These are phyloP conservation scores for Micromonas pusilla DNA, from an alignment of 139 green algal species.

Conservation along the genomic window DNA sequence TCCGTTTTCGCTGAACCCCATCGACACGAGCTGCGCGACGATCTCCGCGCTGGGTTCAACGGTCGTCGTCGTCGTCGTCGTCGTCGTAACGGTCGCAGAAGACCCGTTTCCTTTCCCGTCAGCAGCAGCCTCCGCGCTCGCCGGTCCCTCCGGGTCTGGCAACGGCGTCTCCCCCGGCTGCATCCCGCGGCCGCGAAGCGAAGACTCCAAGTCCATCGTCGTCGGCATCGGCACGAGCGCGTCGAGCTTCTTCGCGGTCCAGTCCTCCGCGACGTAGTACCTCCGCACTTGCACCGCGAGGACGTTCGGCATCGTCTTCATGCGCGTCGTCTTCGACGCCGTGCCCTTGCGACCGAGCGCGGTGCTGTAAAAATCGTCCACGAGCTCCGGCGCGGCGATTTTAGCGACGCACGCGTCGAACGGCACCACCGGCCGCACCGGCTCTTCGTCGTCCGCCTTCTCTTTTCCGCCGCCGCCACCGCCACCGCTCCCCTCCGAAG, in stretches of 20 bases:
- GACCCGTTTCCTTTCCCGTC: not conserved
- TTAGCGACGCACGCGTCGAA: slow-evolving; percentile 73
- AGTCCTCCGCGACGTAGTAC: slow-evolving; percentile 69
- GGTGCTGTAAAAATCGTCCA: slow-evolving; percentile 77
- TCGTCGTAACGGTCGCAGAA: not conserved
- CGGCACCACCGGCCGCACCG: slow-evolving; percentile 64
- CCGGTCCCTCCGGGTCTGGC: slow-evolving; percentile 56
- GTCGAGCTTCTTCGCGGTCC: slow-evolving; percentile 85
- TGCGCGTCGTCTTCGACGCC: slow-evolving; percentile 44
- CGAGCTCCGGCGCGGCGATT: slow-evolving; percentile 50
- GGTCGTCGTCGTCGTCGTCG: not conserved
- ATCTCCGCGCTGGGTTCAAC: slow-evolving; percentile 44
- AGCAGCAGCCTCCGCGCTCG: no score
- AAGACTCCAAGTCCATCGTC: slow-evolving; percentile 10
- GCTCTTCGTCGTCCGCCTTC: slow-evolving; percentile 26
- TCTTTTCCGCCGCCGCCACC: slow-evolving; percentile 48
- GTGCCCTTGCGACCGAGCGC: slow-evolving; percentile 34
- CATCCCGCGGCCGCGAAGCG: not conserved
- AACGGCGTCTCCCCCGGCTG: slow-evolving; percentile 70
- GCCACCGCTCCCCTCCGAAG: slow-evolving; percentile 45
- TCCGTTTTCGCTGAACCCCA: slow-evolving; percentile 84
- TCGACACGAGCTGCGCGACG: slow-evolving; percentile 57
- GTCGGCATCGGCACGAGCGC: slow-evolving; percentile 78
- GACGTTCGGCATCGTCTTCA: slow-evolving; percentile 81
- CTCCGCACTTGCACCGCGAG: slow-evolving; percentile 78